Evolutionary conservation across 768 basidiomycete species (phyloP).

Genomic region (Suillus occidentalis): DNA sequence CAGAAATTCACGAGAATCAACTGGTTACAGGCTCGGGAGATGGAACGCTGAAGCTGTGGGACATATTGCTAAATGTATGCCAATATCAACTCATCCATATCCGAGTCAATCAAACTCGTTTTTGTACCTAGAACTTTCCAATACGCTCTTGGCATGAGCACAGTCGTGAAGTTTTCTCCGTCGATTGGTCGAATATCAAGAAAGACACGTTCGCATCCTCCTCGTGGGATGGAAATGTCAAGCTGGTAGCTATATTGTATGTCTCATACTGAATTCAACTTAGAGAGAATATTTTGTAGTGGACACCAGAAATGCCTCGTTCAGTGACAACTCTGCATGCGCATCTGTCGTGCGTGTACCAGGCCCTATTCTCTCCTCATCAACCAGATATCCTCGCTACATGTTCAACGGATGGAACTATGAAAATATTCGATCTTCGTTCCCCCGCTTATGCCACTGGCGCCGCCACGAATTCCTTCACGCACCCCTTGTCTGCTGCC

Average conservation of each 20-base stretch:
- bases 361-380: conserved; percentile 91
- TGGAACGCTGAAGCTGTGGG: conserved; percentile 89
- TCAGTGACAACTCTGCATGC: conserved; percentile 84
- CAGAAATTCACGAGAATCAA: conserved; percentile 93
- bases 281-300: conserved; percentile 46
- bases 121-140: conserved; percentile 68
- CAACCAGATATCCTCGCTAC: conserved; percentile 78
- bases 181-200: conserved; percentile 94
- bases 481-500: conserved; percentile 65
- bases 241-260: conserved; percentile 60
- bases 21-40: conserved; percentile 87
- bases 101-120: conserved; percentile 23
- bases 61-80: conserved; percentile 78
- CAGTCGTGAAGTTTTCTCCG: conserved; percentile 85
- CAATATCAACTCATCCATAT: not conserved
- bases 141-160: conserved; percentile 95
- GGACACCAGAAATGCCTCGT: conserved; percentile 79
- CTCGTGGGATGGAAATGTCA: conserved; percentile 91
- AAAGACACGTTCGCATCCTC: conserved; percentile 86
- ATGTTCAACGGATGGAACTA: conserved; percentile 83
- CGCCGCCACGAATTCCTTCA: conserved; percentile 55
- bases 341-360: conserved; percentile 84
- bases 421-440: conserved; percentile 82
- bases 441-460: conserved; percentile 57
- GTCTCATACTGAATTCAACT: not conserved